Conservation (phyloP, 2,329 filamentous ascomycete genomes). For the Talaromyces sp. region DNA sequence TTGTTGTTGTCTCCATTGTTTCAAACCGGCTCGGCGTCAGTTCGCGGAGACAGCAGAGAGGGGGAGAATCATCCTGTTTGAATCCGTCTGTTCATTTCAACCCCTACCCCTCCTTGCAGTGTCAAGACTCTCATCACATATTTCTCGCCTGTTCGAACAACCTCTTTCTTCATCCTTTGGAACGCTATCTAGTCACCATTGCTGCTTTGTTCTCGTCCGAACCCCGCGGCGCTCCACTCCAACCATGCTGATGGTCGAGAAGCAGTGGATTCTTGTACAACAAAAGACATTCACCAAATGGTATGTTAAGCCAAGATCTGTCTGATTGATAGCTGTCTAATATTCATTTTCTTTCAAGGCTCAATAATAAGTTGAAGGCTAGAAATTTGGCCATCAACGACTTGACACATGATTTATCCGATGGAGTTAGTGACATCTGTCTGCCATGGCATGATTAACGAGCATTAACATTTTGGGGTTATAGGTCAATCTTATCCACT, state of each 20-base stretch:
- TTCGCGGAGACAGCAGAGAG: not conserved
- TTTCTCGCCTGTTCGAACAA: not conserved
- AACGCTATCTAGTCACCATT: not conserved
- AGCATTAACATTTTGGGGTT: not conserved
- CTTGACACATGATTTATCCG: slow-evolving; percentile 81
- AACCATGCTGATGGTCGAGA: slow-evolving; percentile 49
- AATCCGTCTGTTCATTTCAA: not conserved
- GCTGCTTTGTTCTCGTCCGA: not conserved
- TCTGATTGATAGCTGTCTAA: not conserved
- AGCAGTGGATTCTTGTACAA: slow-evolving; percentile 71
- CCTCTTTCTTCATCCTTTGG: not conserved
- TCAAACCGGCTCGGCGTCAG: slow-evolving; percentile 4
- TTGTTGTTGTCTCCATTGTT: not conserved
- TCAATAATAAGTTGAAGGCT: slow-evolving; percentile 87
- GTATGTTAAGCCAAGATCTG: slow-evolving; percentile 38
- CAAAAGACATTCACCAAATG: slow-evolving; percentile 99
- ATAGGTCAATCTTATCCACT: slow-evolving; percentile 88
- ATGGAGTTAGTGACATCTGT: slow-evolving; percentile 64
- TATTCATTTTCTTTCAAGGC: slow-evolving; percentile 55
- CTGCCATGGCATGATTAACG: not conserved
- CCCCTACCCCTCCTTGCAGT: slow-evolving; percentile 8
- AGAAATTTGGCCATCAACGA: slow-evolving; percentile 77
- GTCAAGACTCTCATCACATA: not conserved
- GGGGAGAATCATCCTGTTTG: not conserved
- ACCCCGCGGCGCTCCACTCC: slow-evolving; percentile 11